Base-by-base conservation (phyloP, 805 yeast species). In the Kluyveromyces siamensis region DNA sequence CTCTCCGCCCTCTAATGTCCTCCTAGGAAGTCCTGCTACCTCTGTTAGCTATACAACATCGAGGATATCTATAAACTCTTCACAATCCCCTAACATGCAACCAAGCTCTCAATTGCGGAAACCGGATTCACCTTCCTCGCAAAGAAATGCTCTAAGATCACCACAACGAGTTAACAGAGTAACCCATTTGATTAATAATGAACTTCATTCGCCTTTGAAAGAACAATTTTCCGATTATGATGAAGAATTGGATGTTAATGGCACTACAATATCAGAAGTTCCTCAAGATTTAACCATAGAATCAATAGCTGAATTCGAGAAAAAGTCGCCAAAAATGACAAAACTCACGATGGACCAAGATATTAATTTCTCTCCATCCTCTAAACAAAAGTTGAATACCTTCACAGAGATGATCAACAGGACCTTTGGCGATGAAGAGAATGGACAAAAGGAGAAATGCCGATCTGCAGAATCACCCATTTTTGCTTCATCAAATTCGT, bases 21-120 rank as follows among this genome's bases (percentile, higher is more conserved):
- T 33, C 6, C 30, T 43, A 13, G 56, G 57, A 6, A 62, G 61
- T 46, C 69, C 70, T 14, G 69, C 69, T 2, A 54, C 68, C 0
- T 66, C 70, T 1, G 64, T 62, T 3, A 54, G 66, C 1, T 66
- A 66, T 39, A 66, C 68, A 9, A 66, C 67, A 1, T 66, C 70
- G 1, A 60, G 70, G 48, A 65, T 66, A 16, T 55, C 63, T n/a
- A 64, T 65, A 8, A 52, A 60, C 17, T 62, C 67, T 14, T 66
- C 68, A 37, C 16, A 40, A 33, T 33, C 41, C 27, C 44, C 46
- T n/a, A 30, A 17, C 18, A 27, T 27, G 14, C 47, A 21, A 16
- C 14, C 17, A 14, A 48, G 35, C 18, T 25, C 47, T 11, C 52
- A 43, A 35, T 45, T 27, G 45, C 45, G 21, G 38, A 47, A 25